phyloP scores from a whole-genome alignment of 2,329 filamentous ascomycete species.

The Colletotrichum gloeosporioides region DNA sequence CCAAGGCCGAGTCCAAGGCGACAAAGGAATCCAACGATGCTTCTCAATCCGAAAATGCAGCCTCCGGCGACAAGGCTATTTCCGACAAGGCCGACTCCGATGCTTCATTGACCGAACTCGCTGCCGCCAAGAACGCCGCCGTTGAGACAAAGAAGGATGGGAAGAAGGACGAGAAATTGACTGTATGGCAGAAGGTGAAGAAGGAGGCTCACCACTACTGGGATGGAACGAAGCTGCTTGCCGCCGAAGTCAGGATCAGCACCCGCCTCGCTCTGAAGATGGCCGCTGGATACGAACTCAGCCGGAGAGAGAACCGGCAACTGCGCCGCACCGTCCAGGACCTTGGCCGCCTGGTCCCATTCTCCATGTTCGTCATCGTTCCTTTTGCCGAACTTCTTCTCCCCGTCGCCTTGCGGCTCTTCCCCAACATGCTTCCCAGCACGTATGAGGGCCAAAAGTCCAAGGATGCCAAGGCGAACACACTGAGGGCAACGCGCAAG shows the following conservation, averaged over 20 bases:
- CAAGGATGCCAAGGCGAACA: constrained; percentile 86
- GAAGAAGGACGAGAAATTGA: constrained; percentile 85
- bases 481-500: constrained; percentile 84
- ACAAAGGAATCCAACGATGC: constrained; percentile 26
- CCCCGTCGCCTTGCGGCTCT: constrained; percentile 89
- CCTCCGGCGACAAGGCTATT: constrained; percentile 32
- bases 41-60: constrained; percentile 22
- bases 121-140: constrained; percentile 66
- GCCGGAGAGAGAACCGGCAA: constrained; percentile 90
- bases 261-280: constrained; percentile 92
- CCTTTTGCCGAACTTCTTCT: constrained; percentile 94
- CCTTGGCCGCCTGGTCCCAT: constrained; percentile 88
- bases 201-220: constrained; percentile 94
- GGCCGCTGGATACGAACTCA: constrained; percentile 96
- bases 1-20: constrained; percentile 39
- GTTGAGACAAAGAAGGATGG: constrained; percentile 65
- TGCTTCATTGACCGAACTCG: constrained; percentile 64
- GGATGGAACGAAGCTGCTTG: constrained; percentile 96
- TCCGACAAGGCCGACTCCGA: constrained; percentile 42
- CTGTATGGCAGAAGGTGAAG: constrained; percentile 90
- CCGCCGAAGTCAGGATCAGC: constrained; percentile 91
- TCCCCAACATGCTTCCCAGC: constrained; percentile 96
- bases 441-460: constrained; percentile 94
- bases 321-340: constrained; percentile 93
- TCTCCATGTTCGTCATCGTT: constrained; percentile 96